Evolutionary conservation across 2,329 filamentous ascomycete species (phyloP).

Genomic region (Arthrobotrys pseudoclavata): DNA sequence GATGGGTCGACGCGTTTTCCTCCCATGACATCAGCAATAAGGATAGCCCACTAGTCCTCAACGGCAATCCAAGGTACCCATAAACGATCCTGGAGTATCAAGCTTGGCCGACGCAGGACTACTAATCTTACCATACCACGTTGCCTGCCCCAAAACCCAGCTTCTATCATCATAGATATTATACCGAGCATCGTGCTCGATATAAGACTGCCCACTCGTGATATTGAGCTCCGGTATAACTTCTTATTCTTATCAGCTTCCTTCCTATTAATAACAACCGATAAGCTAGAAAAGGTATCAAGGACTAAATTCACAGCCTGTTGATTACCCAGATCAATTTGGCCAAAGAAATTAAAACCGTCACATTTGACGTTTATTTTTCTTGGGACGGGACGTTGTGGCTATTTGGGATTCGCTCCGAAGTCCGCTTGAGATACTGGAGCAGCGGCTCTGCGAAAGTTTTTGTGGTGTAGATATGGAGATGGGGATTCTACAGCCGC

Average conservation of each 20-base stretch:
- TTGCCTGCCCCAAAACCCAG: neutral
- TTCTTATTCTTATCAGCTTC: neutral
- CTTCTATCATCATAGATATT: neutral
- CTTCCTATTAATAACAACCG: neutral
- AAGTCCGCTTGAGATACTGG: neutral
- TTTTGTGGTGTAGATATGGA: neutral
- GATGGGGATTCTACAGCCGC: neutral
- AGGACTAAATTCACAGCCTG: neutral
- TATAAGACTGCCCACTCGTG: neutral
- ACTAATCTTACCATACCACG: neutral
- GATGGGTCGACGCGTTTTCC: neutral
- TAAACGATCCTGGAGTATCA: neutral
- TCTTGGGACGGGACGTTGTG: neutral
- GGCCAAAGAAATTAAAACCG: neutral
- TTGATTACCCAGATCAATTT: neutral
- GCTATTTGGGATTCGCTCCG: neutral
- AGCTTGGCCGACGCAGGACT: neutral
- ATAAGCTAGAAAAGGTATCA: neutral
- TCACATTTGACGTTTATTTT: neutral
- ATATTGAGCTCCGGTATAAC: neutral
- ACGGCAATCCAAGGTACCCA: neutral
- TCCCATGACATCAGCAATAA: neutral
- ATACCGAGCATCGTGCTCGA: neutral
- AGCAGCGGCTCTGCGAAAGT: neutral
- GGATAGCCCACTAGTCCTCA: neutral